Evolutionary conservation across 2,329 filamentous ascomycete genomes (phyloP), one percentile per base, ranked within the genome.

Genomic region (Dactylellina cionopaga): DNA sequence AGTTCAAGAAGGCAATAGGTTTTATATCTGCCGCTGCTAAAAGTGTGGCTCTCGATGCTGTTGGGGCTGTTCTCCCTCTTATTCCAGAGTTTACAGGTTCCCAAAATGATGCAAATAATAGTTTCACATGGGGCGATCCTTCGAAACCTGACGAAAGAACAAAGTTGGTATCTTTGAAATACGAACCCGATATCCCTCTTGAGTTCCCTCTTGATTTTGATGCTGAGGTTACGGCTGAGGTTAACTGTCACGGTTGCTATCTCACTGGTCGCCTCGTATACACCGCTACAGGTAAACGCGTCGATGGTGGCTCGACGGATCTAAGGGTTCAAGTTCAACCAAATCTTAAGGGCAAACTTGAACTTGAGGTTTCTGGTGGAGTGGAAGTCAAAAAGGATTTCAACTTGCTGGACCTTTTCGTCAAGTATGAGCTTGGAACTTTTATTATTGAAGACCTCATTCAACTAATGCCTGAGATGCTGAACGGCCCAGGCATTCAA

Each of bases 401-500:
- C 15, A 65, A 65, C 15, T 41, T 47, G 19, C 10, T 65, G 9
- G 29, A 15, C 6, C 22, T 39, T 5, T 47, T 47, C 5, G 33
- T 55, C 29, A 33, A 29, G 2, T 17, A 29, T 15, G 29, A 15
- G 0, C 13, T 65, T 19, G 39, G 47, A 6, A 39, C 27, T 6
- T 46, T 47, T 24, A 22, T 37, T 4, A 24, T 65, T 22, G 17
- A 56, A 9, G 37, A 17, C 9, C 55, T 65, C 29, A 39, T 65
- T 6, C 13, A 15, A n/a, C n/a, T 56, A 6, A 22, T 37, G 10
- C 60, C 60, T 10, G 37, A 65, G 22, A 47, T 65, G n/a, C 41
- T 55, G 49, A 65, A 51, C 10, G 60, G 60, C 6, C 60, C 60
- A n/a, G 60, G 60, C 24, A 31, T 65, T 13, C n/a, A 27, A 4